Evolutionary conservation across 1,284 basidiomycete species (phyloP).

Genomic region (Trametes pubescens): DNA sequence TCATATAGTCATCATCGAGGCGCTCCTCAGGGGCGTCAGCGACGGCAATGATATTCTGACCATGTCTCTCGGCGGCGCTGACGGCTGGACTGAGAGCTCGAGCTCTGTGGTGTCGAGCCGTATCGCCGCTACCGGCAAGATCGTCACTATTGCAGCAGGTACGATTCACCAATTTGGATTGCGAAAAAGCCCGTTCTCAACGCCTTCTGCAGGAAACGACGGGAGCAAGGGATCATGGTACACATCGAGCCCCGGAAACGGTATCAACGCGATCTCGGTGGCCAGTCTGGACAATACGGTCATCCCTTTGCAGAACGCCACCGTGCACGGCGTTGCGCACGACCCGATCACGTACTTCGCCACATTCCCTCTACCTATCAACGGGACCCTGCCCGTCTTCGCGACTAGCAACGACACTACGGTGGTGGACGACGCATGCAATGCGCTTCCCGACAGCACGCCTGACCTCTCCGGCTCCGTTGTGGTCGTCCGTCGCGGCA

Average conservation of each 20-base stretch:
- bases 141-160: slow-evolving; percentile 62
- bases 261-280: slow-evolving; percentile 57
- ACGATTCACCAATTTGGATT: slow-evolving; percentile 13
- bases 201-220: slow-evolving; percentile 42
- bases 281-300: slow-evolving; percentile 58
- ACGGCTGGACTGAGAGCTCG: slow-evolving; percentile 65
- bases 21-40: slow-evolving; percentile 54
- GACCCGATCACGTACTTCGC: slow-evolving; percentile 53
- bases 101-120: slow-evolving; percentile 62
- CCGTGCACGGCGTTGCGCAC: slow-evolving; percentile 49
- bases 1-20: slow-evolving; percentile 55
- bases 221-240: slow-evolving; percentile 57
- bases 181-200: too few species aligned
- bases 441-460: slow-evolving; percentile 57
- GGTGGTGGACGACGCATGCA: slow-evolving; percentile 59
- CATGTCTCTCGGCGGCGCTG: slow-evolving; percentile 67
- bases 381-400: slow-evolving; percentile 49
- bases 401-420: slow-evolving; percentile 53
- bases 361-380: slow-evolving; percentile 48
- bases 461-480: slow-evolving; percentile 59
- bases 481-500: slow-evolving; percentile 60
- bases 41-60: slow-evolving; percentile 69
- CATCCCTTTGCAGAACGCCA: slow-evolving; percentile 50
- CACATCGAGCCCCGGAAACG: slow-evolving; percentile 57
- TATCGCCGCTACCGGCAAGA: slow-evolving; percentile 57